A percentile compares a stretch with the other conserved stretches of the same genome.
These are phyloP conservation scores for Cichorium intybus DNA, from an alignment of 140 eudicot species.

Conservation along the genomic window DNA sequence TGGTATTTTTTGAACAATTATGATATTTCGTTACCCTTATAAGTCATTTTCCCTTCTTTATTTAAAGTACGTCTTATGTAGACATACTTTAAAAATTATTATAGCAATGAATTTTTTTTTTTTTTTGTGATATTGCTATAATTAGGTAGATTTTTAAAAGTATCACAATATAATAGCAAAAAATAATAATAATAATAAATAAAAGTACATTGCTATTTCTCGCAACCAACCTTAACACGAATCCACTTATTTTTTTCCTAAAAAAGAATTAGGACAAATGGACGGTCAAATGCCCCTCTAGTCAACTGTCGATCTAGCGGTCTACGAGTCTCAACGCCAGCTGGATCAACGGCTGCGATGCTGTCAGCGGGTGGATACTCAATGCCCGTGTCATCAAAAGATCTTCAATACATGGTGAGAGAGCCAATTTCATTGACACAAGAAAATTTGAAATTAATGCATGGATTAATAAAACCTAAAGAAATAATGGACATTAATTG, in stretches of 20 bases:
- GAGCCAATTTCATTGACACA: slow-evolving; percentile 59
- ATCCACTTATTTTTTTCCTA: not conserved
- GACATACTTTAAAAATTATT: too few relatives aligned
- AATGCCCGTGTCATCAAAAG: slow-evolving; percentile 76
- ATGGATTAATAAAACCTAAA: slow-evolving; percentile 45
- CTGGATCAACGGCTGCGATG: slow-evolving; percentile 98
- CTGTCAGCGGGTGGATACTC: slow-evolving; percentile 78
- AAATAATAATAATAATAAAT: too few relatives aligned
- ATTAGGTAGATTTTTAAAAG: too few relatives aligned
- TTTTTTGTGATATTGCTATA: too few relatives aligned
- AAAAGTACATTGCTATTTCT: not conserved
- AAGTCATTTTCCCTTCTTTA: too few relatives aligned
- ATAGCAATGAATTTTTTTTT: too few relatives aligned
- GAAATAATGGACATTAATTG: slow-evolving; percentile 60
- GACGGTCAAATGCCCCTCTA: slow-evolving; percentile 34
- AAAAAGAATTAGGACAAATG: slow-evolving; percentile 48
- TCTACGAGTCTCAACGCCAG: slow-evolving; percentile 85
- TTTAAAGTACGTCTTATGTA: too few relatives aligned
- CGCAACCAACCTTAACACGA: too few relatives aligned
- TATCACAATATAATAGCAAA: too few relatives aligned
- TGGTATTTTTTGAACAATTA: too few relatives aligned
- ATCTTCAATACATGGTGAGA: slow-evolving; percentile 87
- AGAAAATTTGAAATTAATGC: slow-evolving; percentile 43
- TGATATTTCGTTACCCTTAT: too few relatives aligned
- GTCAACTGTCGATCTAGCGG: slow-evolving; percentile 87